Percentiles rank a stretch among this genome's conserved stretches.
Evolutionary conservation across 73 alveolate genomes (phyloP).

Genomic region (Paramecium sonneborni): DNA sequence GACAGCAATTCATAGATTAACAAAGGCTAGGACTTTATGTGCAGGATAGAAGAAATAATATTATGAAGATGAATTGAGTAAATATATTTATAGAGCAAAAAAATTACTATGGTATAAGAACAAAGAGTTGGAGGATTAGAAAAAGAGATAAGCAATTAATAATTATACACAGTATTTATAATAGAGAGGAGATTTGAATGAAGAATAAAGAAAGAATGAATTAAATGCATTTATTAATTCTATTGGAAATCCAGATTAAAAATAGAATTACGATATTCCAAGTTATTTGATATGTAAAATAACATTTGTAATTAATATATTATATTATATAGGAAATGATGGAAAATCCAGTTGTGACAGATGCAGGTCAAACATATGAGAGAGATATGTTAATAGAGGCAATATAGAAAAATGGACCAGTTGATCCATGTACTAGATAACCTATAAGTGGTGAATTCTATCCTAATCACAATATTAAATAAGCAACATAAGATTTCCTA

Average conservation of each 20-base stretch:
- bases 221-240: background rate
- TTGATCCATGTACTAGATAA: slow-evolving; percentile 33
- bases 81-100: slow-evolving; percentile 47
- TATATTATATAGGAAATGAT: background rate
- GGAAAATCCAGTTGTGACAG: slow-evolving; percentile 47
- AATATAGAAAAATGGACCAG: slow-evolving; percentile 11
- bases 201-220: background rate
- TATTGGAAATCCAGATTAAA: slow-evolving; percentile 22
- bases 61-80: slow-evolving; percentile 46
- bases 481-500: slow-evolving; percentile 13
- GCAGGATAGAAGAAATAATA: slow-evolving; percentile 43
- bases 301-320: background rate
- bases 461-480: slow-evolving; percentile 11
- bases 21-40: slow-evolving; percentile 22
- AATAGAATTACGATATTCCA: slow-evolving; percentile 23
- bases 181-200: background rate
- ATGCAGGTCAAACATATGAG: slow-evolving; percentile 38
- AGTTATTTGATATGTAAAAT: slow-evolving; percentile 23
- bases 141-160: background rate
- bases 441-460: slow-evolving; percentile 46
- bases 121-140: background rate
- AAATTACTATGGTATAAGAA: slow-evolving; percentile 22
- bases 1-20: slow-evolving; percentile 14
- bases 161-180: background rate
- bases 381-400: slow-evolving; percentile 30